Evolutionary conservation across 306 rosid genomes (phyloP).

Genomic region (Pyrus betulifolia): DNA sequence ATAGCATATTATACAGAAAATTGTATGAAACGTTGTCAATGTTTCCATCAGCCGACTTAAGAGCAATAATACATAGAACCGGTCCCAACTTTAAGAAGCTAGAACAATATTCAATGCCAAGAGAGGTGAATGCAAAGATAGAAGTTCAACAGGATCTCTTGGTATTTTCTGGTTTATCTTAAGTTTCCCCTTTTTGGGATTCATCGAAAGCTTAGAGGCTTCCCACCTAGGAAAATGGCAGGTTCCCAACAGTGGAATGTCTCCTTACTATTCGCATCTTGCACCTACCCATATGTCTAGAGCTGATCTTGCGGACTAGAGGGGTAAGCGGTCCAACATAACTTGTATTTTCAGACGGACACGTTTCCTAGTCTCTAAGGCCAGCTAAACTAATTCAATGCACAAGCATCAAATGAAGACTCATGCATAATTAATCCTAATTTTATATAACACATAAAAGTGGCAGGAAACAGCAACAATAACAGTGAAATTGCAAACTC

Average conservation of each 20-base stretch:
- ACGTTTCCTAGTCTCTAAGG: background rate
- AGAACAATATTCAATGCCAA: background rate
- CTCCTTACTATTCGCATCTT: background rate
- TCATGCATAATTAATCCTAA: background rate
- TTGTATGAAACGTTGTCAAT: background rate
- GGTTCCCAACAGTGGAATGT: background rate
- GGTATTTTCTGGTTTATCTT: background rate
- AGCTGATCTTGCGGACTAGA: background rate
- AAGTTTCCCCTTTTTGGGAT: too few relatives aligned
- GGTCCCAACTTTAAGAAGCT: background rate
- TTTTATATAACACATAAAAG: background rate
- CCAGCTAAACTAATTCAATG: background rate
- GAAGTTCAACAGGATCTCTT: background rate
- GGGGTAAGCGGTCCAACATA: background rate
- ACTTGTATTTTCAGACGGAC: background rate
- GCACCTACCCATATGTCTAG: background rate
- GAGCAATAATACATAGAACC: background rate
- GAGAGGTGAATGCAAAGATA: background rate
- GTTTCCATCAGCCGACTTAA: background rate
- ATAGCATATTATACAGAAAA: background rate
- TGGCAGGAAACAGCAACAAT: background rate
- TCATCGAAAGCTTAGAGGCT: background rate
- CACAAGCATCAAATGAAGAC: background rate
- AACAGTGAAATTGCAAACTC: background rate
- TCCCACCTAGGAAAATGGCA: background rate